Conservation (phyloP, 2,329 filamentous ascomycete species). For the Remersonia thermophila region DNA sequence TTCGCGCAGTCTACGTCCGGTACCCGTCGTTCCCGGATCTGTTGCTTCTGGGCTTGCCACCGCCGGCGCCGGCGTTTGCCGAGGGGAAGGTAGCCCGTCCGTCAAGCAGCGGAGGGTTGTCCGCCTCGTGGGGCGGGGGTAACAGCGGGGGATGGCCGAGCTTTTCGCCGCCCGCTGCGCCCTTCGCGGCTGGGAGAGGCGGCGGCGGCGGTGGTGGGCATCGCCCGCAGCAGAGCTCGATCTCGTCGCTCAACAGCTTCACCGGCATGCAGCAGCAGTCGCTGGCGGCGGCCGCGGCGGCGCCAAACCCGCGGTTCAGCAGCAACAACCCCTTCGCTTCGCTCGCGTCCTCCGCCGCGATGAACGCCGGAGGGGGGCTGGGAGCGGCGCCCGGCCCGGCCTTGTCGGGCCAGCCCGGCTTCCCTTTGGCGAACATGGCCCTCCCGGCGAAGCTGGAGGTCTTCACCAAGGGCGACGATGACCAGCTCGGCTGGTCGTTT, state of each 20-base stretch:
- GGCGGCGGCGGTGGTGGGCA: slow-evolving; percentile 4
- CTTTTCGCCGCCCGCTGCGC: slow-evolving; percentile 5
- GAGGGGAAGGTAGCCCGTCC: slow-evolving; percentile 24
- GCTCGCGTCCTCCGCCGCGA: slow-evolving; percentile 12
- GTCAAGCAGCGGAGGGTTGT: slow-evolving; percentile 21
- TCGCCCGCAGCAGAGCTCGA: slow-evolving; percentile 8
- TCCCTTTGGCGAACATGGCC: slow-evolving; percentile 16
- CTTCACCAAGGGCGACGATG: slow-evolving; percentile 47
- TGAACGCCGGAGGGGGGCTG: slow-evolving; percentile 16
- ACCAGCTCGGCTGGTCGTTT: slow-evolving; percentile 44
- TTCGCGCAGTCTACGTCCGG: slow-evolving; percentile 72
- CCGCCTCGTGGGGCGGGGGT: too few relatives aligned
- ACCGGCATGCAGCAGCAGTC: slow-evolving; percentile 17
- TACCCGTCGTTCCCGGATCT: slow-evolving; percentile 73
- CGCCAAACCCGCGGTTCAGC: slow-evolving; percentile 37
- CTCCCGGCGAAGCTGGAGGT: slow-evolving; percentile 45
- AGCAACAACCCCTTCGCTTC: slow-evolving; percentile 48
- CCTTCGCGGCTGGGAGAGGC: slow-evolving; percentile 7
- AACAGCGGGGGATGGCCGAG: slow-evolving; percentile 19
- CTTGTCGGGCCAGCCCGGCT: slow-evolving; percentile 10
- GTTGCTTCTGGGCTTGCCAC: slow-evolving; percentile 56
- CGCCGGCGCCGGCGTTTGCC: slow-evolving; percentile 39
- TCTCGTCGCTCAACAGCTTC: slow-evolving; percentile 8
- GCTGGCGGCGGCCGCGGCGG: slow-evolving; percentile 2
- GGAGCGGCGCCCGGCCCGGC: too few relatives aligned